Evolutionary conservation across 495 filamentous ascomycete genomes (phyloP).

Genomic region (Lineolata rhizophorae): DNA sequence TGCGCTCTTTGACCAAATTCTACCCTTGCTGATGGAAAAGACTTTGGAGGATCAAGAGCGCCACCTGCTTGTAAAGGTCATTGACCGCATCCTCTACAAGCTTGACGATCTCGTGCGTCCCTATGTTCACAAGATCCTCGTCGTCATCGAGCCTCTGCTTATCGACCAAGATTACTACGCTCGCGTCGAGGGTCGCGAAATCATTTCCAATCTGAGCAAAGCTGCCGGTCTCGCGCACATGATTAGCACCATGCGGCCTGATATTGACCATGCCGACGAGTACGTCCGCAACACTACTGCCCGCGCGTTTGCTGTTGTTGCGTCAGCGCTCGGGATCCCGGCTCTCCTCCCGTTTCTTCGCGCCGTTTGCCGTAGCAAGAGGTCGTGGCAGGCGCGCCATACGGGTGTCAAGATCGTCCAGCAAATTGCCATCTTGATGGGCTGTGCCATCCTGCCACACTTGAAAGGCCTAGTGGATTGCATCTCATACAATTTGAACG

Average conservation of each 20-base stretch:
- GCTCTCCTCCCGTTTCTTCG: conserved; percentile 85
- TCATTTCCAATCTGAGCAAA: conserved; percentile 93
- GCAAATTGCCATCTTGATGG: conserved; percentile 99
- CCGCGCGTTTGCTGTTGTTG: conserved; percentile 91
- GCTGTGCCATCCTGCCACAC: conserved; percentile 89
- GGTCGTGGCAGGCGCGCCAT: conserved; percentile 95
- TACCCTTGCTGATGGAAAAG: conserved; percentile 96
- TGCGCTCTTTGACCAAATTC: conserved; percentile 90
- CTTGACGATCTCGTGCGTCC: conserved; percentile 91
- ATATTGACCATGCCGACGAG: conserved; percentile 96
- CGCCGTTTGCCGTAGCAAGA: conserved; percentile 91
- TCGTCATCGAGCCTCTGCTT: conserved; percentile 94
- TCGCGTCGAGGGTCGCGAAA: conserved; percentile 92
- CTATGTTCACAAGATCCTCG: conserved; percentile 93
- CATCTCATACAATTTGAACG: conserved; percentile 84
- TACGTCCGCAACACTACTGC: conserved; percentile 99
- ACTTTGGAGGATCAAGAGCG: conserved; percentile 96
- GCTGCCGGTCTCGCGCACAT: conserved; percentile 95
- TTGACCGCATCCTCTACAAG: conserved; percentile 96
- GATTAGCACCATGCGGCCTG: conserved; percentile 97
- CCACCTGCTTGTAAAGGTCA: conserved; percentile 96
- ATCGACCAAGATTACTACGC: conserved; percentile 99
- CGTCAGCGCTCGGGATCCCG: conserved; percentile 88
- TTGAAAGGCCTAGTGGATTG: conserved; percentile 92
- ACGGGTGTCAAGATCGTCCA: conserved; percentile 99